Percentiles rank a stretch among this genome's conserved stretches.
These are phyloP conservation scores for Kuraishia capsulata DNA, from an alignment of 805 yeast species.

Conservation along the genomic window DNA sequence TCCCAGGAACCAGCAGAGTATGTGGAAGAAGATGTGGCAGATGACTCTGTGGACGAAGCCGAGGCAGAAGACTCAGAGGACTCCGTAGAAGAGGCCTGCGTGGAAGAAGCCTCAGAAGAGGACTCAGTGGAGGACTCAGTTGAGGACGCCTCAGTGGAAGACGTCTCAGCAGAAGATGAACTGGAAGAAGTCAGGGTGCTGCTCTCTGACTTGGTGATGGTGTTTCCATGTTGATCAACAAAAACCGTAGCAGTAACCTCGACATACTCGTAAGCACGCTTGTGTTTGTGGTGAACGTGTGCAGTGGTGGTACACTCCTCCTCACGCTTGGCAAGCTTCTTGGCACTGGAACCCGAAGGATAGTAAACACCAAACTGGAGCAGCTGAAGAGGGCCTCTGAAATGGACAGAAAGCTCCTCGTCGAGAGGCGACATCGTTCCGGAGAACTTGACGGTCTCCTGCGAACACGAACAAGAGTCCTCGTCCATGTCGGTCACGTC, in stretches of 20 bases:
- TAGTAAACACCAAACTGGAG: constrained; percentile 86
- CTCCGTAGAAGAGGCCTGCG: constrained; percentile 8
- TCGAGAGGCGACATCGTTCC: constrained; percentile 75
- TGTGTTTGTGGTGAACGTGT: constrained; percentile 49
- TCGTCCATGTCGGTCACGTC: constrained; percentile 69
- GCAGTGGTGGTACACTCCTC: constrained; percentile 38
- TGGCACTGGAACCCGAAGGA: constrained; percentile 37
- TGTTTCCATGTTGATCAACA: constrained; percentile 52
- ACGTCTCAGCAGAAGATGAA: constrained; percentile 10
- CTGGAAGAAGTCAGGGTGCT: constrained; percentile 11
- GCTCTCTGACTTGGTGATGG: constrained; percentile 16
- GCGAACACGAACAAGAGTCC: constrained; percentile 61
- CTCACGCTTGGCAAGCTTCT: constrained; percentile 26
- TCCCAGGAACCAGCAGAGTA: constrained; percentile 51
- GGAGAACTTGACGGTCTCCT: constrained; percentile 43
- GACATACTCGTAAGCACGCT: constrained; percentile 53
- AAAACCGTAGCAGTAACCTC: constrained; percentile 73
- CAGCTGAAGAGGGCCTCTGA: constrained; percentile 82
- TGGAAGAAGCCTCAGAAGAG: constrained; percentile 7
- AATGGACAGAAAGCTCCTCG: constrained; percentile 82
- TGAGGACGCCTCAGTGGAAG: constrained; percentile 14
- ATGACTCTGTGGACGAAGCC: constrained; percentile 11
- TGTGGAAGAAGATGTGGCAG: constrained; percentile 27
- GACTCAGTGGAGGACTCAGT: constrained; percentile 6
- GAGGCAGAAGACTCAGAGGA: constrained; percentile 9